Percentiles rank a stretch among this genome's conserved stretches.
phyloP scores from a whole-genome alignment of 495 filamentous ascomycete genomes.

The Pyrenopolyporus hunteri region DNA sequence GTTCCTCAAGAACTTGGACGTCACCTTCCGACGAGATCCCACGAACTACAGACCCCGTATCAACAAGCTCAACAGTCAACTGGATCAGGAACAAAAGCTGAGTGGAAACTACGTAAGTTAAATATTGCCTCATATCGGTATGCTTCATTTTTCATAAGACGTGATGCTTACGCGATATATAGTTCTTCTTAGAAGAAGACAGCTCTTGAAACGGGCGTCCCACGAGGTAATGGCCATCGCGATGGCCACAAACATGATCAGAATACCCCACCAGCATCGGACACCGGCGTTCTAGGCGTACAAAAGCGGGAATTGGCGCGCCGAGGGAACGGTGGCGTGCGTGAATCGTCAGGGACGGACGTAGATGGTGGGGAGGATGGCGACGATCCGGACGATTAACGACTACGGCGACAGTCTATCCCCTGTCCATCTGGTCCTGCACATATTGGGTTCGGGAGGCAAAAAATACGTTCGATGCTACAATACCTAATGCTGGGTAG shows the following conservation, averaged over 20 bases:
- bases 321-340: slow-evolving; percentile 39
- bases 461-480: not conserved
- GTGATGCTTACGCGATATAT: slow-evolving; percentile 21
- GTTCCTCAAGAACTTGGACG: slow-evolving; percentile 93
- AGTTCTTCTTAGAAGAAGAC: slow-evolving; percentile 90
- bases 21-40: slow-evolving; percentile 97
- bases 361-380: slow-evolving; percentile 48
- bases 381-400: slow-evolving; percentile 54
- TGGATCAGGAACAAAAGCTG: slow-evolving; percentile 97
- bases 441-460: slow-evolving; percentile 21
- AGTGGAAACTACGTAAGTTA: slow-evolving; percentile 84
- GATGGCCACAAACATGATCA: slow-evolving; percentile 37
- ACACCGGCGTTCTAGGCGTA: slow-evolving; percentile 52
- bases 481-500: not conserved
- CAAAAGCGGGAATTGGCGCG: slow-evolving; percentile 44
- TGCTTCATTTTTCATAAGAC: not conserved
- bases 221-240: slow-evolving; percentile 44
- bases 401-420: slow-evolving; percentile 54
- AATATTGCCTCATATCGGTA: not conserved
- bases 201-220: slow-evolving; percentile 67
- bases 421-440: slow-evolving; percentile 62
- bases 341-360: slow-evolving; percentile 40
- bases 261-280: slow-evolving; percentile 46
- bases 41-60: slow-evolving; percentile 95
- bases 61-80: slow-evolving; percentile 94